Evolutionary conservation across 2,329 filamentous ascomycete genomes (phyloP).

Genomic region (Chaetomium olivaceum): DNA sequence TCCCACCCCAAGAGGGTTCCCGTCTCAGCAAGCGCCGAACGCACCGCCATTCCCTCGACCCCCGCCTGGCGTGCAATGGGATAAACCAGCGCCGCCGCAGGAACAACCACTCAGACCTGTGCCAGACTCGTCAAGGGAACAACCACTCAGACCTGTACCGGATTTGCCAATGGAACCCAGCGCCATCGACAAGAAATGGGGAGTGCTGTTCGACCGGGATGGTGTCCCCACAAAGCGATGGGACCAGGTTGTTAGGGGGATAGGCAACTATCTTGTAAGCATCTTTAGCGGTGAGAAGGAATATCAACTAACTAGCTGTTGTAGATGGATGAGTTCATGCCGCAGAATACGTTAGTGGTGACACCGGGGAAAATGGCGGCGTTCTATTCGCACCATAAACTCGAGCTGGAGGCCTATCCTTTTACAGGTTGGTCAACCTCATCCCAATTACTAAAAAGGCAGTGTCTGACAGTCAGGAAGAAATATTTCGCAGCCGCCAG

Average conservation of each 20-base stretch:
- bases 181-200: conserved; percentile 73
- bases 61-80: conserved; percentile 17
- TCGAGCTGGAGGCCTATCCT: conserved; percentile 66
- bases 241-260: conserved; percentile 68
- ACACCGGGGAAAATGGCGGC: conserved; percentile 72
- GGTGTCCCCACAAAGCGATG: conserved; percentile 68
- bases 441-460: not conserved
- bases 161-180: conserved; percentile 47
- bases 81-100: not conserved
- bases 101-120: not conserved
- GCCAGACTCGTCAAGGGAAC: conserved; percentile 39
- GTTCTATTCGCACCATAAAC: conserved; percentile 68
- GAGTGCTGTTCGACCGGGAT: conserved; percentile 67
- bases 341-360: conserved; percentile 68
- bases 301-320: not conserved
- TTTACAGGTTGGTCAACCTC: conserved; percentile 58
- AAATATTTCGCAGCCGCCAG: conserved; percentile 22
- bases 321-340: conserved; percentile 69
- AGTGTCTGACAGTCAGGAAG: conserved; percentile 6
- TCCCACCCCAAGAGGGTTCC: not conserved
- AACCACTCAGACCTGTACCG: not conserved
- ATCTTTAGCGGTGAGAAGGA: not conserved
- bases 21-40: not conserved
- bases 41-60: not conserved
- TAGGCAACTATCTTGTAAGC: conserved; percentile 72